Conservation (phyloP, 306 rosid species). For the Trifolium fragiferum region DNA sequence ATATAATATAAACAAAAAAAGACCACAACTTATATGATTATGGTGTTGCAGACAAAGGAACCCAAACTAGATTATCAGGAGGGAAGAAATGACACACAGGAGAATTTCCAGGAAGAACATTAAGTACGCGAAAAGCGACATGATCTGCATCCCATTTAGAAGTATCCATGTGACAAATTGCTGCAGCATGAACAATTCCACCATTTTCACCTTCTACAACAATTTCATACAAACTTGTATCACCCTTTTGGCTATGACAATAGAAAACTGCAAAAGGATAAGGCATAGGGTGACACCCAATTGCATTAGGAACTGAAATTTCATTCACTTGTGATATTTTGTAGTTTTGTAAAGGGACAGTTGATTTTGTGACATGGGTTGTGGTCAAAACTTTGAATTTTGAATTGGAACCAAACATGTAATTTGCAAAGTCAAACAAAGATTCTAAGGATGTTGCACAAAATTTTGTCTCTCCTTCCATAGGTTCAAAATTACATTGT, state of each 20-base stretch:
- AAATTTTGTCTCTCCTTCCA: conserved; percentile 66
- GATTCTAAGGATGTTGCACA: conserved; percentile 76
- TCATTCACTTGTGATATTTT: conserved; percentile 52
- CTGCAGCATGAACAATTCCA: conserved; percentile 59
- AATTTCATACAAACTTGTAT: conserved; percentile 57
- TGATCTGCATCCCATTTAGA: conserved; percentile 70
- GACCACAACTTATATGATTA: neutral
- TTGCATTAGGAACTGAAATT: conserved; percentile 51
- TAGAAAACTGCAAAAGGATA: conserved; percentile 80
- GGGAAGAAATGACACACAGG: conserved; percentile 85
- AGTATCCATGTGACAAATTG: conserved; percentile 87
- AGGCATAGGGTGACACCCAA: conserved; percentile 78
- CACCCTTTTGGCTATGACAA: conserved; percentile 65
- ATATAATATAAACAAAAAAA: neutral
- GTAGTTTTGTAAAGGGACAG: conserved; percentile 60
- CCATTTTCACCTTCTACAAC: conserved; percentile 61
- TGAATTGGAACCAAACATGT: conserved; percentile 50
- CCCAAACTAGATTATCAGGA: conserved; percentile 65
- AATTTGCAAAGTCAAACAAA: conserved; percentile 53
- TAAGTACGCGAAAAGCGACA: conserved; percentile 61
- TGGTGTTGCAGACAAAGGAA: conserved; percentile 41
- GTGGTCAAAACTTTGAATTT: conserved; percentile 56
- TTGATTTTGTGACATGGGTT: conserved; percentile 46
- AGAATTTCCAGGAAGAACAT: conserved; percentile 58
- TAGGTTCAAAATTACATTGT: conserved; percentile 58